A percentile compares a stretch with the other conserved stretches of the same genome.
These are phyloP conservation scores for Trichoderma guizhouense DNA, from an alignment of 2,329 filamentous ascomycete species.

Conservation along the genomic window DNA sequence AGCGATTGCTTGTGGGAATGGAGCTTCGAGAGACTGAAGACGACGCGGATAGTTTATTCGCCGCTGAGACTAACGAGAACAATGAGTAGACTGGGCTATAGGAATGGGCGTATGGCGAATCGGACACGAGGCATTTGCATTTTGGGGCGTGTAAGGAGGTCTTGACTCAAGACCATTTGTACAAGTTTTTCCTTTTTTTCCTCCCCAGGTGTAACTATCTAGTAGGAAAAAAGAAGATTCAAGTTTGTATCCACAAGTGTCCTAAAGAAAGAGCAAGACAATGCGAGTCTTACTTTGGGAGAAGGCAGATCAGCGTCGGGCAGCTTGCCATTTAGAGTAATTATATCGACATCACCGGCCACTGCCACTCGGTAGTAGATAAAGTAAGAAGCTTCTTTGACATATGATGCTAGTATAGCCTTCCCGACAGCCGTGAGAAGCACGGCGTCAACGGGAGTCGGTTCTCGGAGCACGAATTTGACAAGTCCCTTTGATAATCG, in stretches of 20 bases:
- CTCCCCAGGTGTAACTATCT: not conserved
- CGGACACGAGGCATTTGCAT: not conserved
- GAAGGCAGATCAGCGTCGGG: not conserved
- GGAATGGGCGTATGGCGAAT: not conserved
- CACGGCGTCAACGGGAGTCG: not conserved
- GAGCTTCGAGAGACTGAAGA: conserved; percentile 44
- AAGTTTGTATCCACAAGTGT: not conserved
- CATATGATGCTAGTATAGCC: not conserved
- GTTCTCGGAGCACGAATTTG: not conserved
- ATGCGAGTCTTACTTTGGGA: not conserved
- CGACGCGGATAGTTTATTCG: conserved; percentile 35
- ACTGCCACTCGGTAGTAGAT: not conserved
- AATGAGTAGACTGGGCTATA: not conserved
- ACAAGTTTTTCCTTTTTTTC: not conserved
- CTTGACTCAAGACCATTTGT: not conserved
- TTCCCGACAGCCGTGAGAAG: not conserved
- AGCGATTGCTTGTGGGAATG: conserved; percentile 39
- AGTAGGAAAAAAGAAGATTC: not conserved
- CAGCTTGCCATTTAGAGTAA: not conserved
- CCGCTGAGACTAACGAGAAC: conserved; percentile 17
- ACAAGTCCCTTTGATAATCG: not conserved
- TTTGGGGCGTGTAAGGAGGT: not conserved
- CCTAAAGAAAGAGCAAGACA: not conserved
- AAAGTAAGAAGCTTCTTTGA: not conserved
- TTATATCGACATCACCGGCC: not conserved